Evolutionary conservation across 805 yeast genomes (phyloP).

Genomic region (Ogataea parapolymorpha): DNA sequence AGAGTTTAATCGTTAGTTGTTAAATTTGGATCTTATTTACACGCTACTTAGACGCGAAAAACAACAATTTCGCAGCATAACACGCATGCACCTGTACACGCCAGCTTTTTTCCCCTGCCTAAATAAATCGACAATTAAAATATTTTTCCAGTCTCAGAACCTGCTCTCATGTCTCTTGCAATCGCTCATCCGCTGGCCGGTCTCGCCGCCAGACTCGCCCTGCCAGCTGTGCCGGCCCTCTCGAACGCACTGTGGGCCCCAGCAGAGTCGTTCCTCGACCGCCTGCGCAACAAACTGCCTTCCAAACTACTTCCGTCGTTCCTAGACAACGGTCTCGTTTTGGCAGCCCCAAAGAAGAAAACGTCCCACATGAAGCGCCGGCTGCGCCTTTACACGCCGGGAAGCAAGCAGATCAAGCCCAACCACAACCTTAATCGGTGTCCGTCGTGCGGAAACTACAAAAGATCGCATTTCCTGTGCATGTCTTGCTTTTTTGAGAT

Average conservation of each 20-base stretch:
- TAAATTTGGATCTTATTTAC: conserved; percentile 6
- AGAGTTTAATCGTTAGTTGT: background rate
- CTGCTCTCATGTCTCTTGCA: conserved; percentile 10
- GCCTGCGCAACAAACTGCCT: conserved; percentile 3
- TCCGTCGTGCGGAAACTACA: conserved; percentile 92
- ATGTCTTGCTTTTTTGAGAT: conserved; percentile 89
- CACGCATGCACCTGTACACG: conserved; percentile 1
- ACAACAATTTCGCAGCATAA: background rate
- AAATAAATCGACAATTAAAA: background rate
- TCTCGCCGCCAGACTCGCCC: background rate
- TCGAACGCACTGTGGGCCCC: conserved; percentile 1
- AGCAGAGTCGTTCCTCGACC: conserved; percentile 3
- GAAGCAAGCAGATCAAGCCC: conserved; percentile 73
- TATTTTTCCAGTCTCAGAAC: background rate
- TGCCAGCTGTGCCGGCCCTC: conserved; percentile 7
- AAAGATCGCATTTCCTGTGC: conserved; percentile 86
- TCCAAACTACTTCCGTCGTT: conserved; percentile 34
- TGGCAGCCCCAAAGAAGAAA: conserved; percentile 94
- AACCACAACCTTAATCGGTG: conserved; percentile 80
- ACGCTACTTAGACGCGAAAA: conserved; percentile 12
- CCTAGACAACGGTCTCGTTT: conserved; percentile 66
- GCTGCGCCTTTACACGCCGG: conserved; percentile 78
- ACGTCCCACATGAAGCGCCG: conserved; percentile 84
- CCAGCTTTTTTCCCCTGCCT: background rate
- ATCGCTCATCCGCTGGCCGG: conserved; percentile 6